These are phyloP conservation scores for Bacterosira constricta DNA, from an alignment of 108 stramenopile species.

Conservation along the genomic window DNA sequence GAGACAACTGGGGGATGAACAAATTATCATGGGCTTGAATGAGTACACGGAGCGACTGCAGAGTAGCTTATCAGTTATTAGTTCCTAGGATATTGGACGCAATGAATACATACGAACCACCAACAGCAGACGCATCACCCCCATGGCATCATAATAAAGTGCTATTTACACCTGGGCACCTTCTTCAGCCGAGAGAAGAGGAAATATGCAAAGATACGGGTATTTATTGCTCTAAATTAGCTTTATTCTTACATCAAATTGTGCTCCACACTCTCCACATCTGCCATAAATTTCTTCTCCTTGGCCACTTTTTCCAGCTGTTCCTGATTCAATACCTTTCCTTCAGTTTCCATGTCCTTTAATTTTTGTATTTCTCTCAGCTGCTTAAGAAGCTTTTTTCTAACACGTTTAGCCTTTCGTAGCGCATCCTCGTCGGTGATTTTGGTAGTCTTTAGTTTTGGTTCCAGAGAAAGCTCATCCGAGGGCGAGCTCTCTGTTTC, in stretches of 20 bases:
- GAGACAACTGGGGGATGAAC: constrained; percentile 84
- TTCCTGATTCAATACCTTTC: constrained; percentile 54
- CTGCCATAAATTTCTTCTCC: constrained; percentile 49
- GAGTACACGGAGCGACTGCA: constrained; percentile 90
- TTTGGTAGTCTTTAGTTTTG: constrained; percentile 45
- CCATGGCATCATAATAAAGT: no score
- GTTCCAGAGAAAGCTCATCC: constrained; percentile 1
- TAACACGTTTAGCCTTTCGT: constrained; percentile 47
- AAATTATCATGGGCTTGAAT: constrained; percentile 90
- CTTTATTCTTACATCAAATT: constrained; percentile 51
- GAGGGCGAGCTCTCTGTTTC: not conserved
- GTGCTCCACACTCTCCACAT: constrained; percentile 63
- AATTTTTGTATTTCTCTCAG: constrained; percentile 57
- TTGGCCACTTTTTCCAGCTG: constrained; percentile 52
- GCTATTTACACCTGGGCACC: no score
- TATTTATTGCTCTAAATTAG: no score
- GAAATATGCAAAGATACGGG: no score
- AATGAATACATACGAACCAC: not conserved
- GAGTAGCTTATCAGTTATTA: constrained; percentile 78
- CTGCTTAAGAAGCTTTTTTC: constrained; percentile 62
- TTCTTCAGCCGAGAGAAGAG: no score
- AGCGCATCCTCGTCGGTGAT: constrained; percentile 59
- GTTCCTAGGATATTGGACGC: constrained; percentile 39
- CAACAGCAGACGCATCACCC: no score
- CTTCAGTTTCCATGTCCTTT: constrained; percentile 44